Base-by-base conservation (phyloP, 345 rosid species). In the Citrus medica region DNA sequence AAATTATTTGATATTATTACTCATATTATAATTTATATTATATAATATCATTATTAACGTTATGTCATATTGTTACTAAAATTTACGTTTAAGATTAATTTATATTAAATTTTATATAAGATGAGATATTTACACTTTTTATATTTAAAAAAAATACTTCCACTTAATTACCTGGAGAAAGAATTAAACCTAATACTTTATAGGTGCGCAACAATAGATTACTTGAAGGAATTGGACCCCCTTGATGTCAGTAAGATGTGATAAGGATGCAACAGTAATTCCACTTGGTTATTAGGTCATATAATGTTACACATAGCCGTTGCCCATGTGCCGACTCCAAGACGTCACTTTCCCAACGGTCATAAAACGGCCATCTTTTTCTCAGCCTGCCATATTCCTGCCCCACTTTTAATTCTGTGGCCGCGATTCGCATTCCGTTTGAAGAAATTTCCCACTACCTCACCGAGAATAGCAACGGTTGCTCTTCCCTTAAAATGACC, bases 271-370 rank as follows among this genome's bases (percentile, higher is more conserved):
- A 63, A 60, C 59, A 19, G 37, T 62, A 14, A 46, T 30, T 22
- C 24, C 53, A 5, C 6, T 35, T 17, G 25, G 22, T 37, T 19
- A n/a, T 27, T 8, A 9, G 46, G 46, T 7, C 9, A 4, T 42
- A 42, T 42, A 13, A 46, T 3, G 13, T 46, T 10, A 46, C 19
- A 14, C 4, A 46, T 76, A 78, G 82, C 83, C 88, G 83, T 81
- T 60, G 65, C 67, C 81, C 76, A 69, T 22, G 69, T 63, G 65
- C 12, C 2, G 21, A 2, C 33, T 30, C 40, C 40, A 16, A 56
- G 65, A 64, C 27, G 84, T 79, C 80, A 46, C 86, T 82, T 71
- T 81, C 83, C 5, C 75, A 84, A 86, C 89, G 87, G 84, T 82
- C 81, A 78, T 66, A 68, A 70, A 83, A 78, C 83, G 85, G 78